phyloP scores from a whole-genome alignment of 208 protist species.

The Wallacemonas sp. region DNA sequence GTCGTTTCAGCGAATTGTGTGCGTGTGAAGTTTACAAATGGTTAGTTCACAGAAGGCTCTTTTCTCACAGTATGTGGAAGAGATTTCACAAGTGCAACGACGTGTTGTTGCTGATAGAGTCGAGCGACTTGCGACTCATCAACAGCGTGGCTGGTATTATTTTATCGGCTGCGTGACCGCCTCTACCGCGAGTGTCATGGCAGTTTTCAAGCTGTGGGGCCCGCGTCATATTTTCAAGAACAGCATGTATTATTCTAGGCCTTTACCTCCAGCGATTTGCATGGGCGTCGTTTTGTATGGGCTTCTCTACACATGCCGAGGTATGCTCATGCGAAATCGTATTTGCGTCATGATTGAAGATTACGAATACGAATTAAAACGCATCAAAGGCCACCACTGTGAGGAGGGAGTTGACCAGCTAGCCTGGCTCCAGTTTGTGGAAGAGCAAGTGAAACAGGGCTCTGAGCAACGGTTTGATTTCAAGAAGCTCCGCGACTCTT shows the following conservation, averaged over 20 bases:
- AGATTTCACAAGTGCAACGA: constrained; percentile 76
- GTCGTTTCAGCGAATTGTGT: no score
- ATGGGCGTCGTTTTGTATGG: constrained; percentile 88
- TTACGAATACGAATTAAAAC: constrained; percentile 91
- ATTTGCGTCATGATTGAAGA: constrained; percentile 91
- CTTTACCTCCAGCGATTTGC: constrained; percentile 82
- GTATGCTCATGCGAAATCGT: constrained; percentile 85
- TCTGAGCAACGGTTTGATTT: constrained; percentile 85
- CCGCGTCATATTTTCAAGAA: constrained; percentile 91
- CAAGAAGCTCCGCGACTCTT: constrained; percentile 61
- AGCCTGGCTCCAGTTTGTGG: constrained; percentile 89
- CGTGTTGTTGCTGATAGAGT: constrained; percentile 72
- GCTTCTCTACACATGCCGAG: constrained; percentile 80
- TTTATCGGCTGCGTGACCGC: constrained; percentile 74
- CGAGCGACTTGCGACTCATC: constrained; percentile 68
- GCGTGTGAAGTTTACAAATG: neutral
- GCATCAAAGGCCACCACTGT: constrained; percentile 89
- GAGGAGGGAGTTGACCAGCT: constrained; percentile 84
- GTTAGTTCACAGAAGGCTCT: constrained; percentile 5
- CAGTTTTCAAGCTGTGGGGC: constrained; percentile 81
- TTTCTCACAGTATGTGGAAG: constrained; percentile 76
- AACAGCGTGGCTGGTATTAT: constrained; percentile 76
- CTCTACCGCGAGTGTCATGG: constrained; percentile 60
- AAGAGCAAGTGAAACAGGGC: constrained; percentile 82
- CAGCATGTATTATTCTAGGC: constrained; percentile 84